Conservation (phyloP, 345 rosid genomes). For the Physaria fendleri region DNA sequence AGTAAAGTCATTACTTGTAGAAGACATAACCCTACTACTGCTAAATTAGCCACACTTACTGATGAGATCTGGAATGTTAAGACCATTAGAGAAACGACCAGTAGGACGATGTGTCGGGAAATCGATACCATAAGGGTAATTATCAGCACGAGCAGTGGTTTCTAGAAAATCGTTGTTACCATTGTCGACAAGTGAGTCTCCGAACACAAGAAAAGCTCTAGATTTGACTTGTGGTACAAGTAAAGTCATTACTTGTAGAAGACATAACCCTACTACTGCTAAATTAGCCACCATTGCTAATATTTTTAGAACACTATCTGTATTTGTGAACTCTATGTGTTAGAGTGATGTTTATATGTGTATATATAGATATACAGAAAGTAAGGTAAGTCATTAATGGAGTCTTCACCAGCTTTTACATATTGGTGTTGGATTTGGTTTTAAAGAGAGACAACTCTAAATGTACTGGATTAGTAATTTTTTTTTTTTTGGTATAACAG, state of each 20-base stretch:
- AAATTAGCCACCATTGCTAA: constrained; percentile 38
- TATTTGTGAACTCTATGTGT: no score
- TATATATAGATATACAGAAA: constrained; percentile 18
- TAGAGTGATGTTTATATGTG: no score
- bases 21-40: constrained; percentile 16
- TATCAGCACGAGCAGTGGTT: constrained; percentile 76
- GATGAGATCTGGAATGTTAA: constrained; percentile 80
- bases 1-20: constrained; percentile 14
- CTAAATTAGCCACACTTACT: constrained; percentile 34
- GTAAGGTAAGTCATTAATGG: constrained; percentile 22
- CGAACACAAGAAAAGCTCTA: constrained; percentile 53
- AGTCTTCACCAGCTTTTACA: constrained; percentile 23
- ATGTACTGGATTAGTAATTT: constrained; percentile 18
- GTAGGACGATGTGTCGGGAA: constrained; percentile 61
- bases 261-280: constrained; percentile 18
- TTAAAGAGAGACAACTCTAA: neutral
- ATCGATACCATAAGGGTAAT: constrained; percentile 80
- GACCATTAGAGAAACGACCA: constrained; percentile 87
- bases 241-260: constrained; percentile 9
- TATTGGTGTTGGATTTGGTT: constrained; percentile 7
- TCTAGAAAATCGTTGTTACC: constrained; percentile 71
- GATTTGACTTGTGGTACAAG: constrained; percentile 34
- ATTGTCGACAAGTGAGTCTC: constrained; percentile 72
- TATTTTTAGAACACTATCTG: no score
- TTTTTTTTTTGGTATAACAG: no score